Conservation (phyloP, 495 filamentous ascomycete genomes). For the Lasiosphaeris hirsuta region DNA sequence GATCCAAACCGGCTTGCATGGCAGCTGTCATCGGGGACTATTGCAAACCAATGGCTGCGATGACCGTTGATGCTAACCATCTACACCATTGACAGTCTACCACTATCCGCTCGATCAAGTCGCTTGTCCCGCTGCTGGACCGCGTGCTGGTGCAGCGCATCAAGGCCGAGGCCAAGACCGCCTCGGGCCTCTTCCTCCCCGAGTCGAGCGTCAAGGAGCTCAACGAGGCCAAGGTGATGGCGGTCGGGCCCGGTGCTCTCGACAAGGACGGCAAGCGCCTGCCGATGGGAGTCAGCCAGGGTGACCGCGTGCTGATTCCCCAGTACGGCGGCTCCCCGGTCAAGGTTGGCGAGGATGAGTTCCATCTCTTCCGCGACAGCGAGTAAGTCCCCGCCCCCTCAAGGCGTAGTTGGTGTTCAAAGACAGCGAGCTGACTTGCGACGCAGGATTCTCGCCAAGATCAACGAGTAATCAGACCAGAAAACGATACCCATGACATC, state of each 20-base stretch:
- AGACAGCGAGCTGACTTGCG: conserved; percentile 25
- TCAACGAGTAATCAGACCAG: conserved; percentile 65
- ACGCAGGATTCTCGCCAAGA: conserved; percentile 77
- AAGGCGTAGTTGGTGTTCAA: not conserved
- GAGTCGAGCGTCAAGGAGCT: conserved; percentile 97
- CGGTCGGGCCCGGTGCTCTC: conserved; percentile 83
- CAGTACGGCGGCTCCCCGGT: conserved; percentile 95
- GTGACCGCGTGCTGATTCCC: conserved; percentile 95
- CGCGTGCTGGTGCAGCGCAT: conserved; percentile 97
- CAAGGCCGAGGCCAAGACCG: conserved; percentile 95
- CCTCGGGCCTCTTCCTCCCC: conserved; percentile 93
- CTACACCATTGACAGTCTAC: conserved; percentile 44
- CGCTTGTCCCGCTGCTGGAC: conserved; percentile 94
- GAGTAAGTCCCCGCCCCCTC: conserved; percentile 62
- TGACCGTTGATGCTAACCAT: not conserved
- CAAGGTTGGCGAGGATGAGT: conserved; percentile 97
- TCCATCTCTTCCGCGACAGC: conserved; percentile 89
- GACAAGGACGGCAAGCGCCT: conserved; percentile 86
- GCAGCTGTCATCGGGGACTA: too few species aligned
- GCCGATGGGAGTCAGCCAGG: conserved; percentile 70
- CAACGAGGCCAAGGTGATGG: conserved; percentile 93
- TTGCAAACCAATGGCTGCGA: not conserved
- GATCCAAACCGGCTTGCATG: too few species aligned
- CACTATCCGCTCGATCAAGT: conserved; percentile 91
- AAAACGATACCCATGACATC: conserved; percentile 38